Evolutionary conservation across 2,329 filamentous ascomycete genomes (phyloP), one percentile per base, ranked within the genome.

Genomic region (Nothophaeocryptopus gaeumannii): DNA sequence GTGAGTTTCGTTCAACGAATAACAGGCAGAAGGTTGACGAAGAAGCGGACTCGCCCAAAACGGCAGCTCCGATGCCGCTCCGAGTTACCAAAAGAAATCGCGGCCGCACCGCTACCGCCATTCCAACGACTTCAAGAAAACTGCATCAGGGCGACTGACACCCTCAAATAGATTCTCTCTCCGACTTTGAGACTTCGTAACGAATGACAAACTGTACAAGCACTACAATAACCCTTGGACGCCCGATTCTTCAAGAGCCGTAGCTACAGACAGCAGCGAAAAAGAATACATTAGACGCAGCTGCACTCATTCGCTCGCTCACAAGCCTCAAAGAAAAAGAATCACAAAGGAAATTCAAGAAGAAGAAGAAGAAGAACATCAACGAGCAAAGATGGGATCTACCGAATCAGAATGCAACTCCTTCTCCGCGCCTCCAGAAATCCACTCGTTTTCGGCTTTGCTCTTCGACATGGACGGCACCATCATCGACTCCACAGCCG

Each of bases 381-480:
- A 42, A 15, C 4, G n/a, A n/a, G n/a, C n/a, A n/a, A n/a, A n/a
- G n/a, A 42, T 44, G 42, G 42, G 42, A 16, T 43, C 39, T 33
- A 47, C 33, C 33, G 45, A 47, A 47, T 15, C 26, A 42, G 30
- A 41, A 16, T 29, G 2, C 41, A 57, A 70, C 37, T 51, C 62
- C 33, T 77, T 76, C 53, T 69, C 72, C 10, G 70, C 72, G 8
- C 68, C 73, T 12, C 45, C 69, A 16, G 63, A 71, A 45, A 64
- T 59, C 2, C 66, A 74, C 45, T 56, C 59, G 3, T 76, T 74
- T 58, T 59, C 70, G 62, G 74, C 74, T 16, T 59, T 77, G 64
- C 74, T 88, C 5, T 85, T 88, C 62, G 86, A 89, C 66, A 88
- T 89, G 84, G 86, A 90, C 66, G 88, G 87, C 34, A 91, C 88